These are phyloP conservation scores for Lophium mytilinum DNA, from an alignment of 495 filamentous ascomycete genomes.

Conservation along the genomic window DNA sequence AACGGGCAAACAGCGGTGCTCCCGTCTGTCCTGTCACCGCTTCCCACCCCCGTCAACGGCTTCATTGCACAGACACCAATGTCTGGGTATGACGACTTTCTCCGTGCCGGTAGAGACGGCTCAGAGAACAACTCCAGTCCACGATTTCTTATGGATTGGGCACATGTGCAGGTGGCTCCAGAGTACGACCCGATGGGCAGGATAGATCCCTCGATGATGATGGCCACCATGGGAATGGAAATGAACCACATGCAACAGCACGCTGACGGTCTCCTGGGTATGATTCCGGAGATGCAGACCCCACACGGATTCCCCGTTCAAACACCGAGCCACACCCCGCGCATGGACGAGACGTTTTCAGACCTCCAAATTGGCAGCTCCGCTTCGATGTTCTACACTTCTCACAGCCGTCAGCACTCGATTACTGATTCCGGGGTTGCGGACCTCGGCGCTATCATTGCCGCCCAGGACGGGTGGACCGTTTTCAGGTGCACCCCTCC, in stretches of 20 bases:
- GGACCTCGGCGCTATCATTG: conserved; percentile 45
- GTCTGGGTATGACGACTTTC: conserved; percentile 31
- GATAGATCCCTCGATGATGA: conserved; percentile 28
- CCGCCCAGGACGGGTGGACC: conserved; percentile 49
- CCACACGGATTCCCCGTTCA: conserved; percentile 24
- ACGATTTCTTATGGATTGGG: conserved; percentile 35
- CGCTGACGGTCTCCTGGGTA: conserved; percentile 21
- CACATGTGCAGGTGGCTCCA: conserved; percentile 28
- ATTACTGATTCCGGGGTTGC: conserved; percentile 35
- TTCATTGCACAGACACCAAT: conserved; percentile 32
- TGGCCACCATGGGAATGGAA: conserved; percentile 34
- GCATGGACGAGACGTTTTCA: conserved; percentile 29
- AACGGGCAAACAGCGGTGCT: conserved; percentile 22
- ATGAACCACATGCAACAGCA: conserved; percentile 29
- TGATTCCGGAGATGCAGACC: conserved; percentile 29
- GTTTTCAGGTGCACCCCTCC: conserved; percentile 49
- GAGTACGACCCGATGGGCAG: conserved; percentile 30
- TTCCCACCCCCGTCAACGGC: conserved; percentile 22
- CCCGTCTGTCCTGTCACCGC: conserved; percentile 26
- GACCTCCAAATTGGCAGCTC: conserved; percentile 31
- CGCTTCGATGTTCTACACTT: conserved; percentile 21
- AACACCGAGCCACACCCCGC: conserved; percentile 28
- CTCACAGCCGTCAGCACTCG: conserved; percentile 13
- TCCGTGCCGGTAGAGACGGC: conserved; percentile 17
- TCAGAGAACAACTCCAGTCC: conserved; percentile 30